phyloP scores from a whole-genome alignment of 1,284 basidiomycete species.

The Ganoderma multipileum region DNA sequence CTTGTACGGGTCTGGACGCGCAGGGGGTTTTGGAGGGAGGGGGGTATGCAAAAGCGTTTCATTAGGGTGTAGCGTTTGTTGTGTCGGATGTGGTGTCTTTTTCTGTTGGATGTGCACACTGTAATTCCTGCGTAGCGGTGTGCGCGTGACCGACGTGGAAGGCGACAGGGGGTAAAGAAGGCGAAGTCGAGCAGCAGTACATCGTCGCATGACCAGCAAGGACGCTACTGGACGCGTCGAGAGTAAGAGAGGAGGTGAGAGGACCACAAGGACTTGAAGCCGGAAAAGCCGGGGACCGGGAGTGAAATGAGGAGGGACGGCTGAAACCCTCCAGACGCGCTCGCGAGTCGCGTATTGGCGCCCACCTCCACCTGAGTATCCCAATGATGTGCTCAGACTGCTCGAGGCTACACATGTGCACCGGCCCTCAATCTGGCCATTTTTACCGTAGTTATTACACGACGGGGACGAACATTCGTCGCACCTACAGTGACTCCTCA shows the following conservation, averaged over 20 bases:
- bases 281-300: slow-evolving; percentile 9
- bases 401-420: too few species aligned
- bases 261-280: slow-evolving; percentile 13
- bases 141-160: slow-evolving; percentile 35
- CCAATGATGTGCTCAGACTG: slow-evolving; percentile 4
- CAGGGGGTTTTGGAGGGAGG: slow-evolving; percentile 27
- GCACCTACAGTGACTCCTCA: background rate
- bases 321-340: slow-evolving; percentile 6
- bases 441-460: background rate
- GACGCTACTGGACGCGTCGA: slow-evolving; percentile 33
- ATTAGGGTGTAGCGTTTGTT: slow-evolving; percentile 26
- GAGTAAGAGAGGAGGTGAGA: slow-evolving; percentile 24
- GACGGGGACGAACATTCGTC: background rate
- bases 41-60: slow-evolving; percentile 26
- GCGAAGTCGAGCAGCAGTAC: slow-evolving; percentile 39
- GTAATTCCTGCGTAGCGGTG: slow-evolving; percentile 36
- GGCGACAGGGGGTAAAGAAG: slow-evolving; percentile 30
- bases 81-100: slow-evolving; percentile 24
- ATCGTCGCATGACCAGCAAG: slow-evolving; percentile 46
- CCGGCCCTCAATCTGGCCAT: background rate
- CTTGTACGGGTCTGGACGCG: slow-evolving; percentile 65
- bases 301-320: slow-evolving; percentile 4
- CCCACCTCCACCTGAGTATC: background rate
- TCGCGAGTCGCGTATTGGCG: slow-evolving; percentile 13
- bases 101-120: slow-evolving; percentile 39